A percentile compares a stretch with the other conserved stretches of the same genome.
Conservation (phyloP, 495 filamentous ascomycete species). For the Echria macrotheca region DNA sequence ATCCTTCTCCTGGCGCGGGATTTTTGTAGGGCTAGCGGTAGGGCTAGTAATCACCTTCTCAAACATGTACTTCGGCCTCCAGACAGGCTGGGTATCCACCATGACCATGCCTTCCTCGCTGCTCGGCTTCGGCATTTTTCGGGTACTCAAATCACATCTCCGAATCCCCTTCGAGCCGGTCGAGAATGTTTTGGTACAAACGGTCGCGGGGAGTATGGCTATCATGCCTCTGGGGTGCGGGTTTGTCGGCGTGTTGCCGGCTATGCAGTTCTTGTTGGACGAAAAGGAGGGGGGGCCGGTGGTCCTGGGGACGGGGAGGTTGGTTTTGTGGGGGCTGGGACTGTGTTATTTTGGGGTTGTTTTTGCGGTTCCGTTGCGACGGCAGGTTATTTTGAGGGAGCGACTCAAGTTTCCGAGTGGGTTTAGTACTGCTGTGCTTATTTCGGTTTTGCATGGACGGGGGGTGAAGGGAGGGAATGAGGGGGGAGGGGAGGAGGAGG, state of each 20-base stretch:
- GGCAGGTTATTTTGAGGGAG: slow-evolving; percentile 87
- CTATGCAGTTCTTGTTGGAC: slow-evolving; percentile 77
- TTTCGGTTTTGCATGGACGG: slow-evolving; percentile 75
- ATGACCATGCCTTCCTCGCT: slow-evolving; percentile 85
- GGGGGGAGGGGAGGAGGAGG: too few species aligned
- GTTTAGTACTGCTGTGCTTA: slow-evolving; percentile 91
- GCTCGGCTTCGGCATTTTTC: slow-evolving; percentile 96
- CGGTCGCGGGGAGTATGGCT: slow-evolving; percentile 88
- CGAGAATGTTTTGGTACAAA: slow-evolving; percentile 97
- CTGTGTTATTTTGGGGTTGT: slow-evolving; percentile 94
- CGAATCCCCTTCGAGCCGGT: slow-evolving; percentile 82
- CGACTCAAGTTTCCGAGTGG: slow-evolving; percentile 90
- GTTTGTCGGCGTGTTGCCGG: slow-evolving; percentile 45
- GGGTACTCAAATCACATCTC: slow-evolving; percentile 63
- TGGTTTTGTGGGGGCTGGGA: slow-evolving; percentile 85
- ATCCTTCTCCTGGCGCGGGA: slow-evolving; percentile 78
- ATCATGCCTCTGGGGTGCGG: slow-evolving; percentile 87
- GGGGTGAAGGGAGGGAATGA: too few species aligned
- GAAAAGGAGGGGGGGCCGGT: slow-evolving; percentile 74
- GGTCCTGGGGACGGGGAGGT: slow-evolving; percentile 61
- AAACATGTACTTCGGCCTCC: slow-evolving; percentile 96
- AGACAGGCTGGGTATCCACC: slow-evolving; percentile 80
- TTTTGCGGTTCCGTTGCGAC: slow-evolving; percentile 76
- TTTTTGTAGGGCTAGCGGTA: slow-evolving; percentile 74
- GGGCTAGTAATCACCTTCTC: slow-evolving; percentile 89